Conservation (phyloP, 257 asterid genomes). For the Ligustrum vulgare region DNA sequence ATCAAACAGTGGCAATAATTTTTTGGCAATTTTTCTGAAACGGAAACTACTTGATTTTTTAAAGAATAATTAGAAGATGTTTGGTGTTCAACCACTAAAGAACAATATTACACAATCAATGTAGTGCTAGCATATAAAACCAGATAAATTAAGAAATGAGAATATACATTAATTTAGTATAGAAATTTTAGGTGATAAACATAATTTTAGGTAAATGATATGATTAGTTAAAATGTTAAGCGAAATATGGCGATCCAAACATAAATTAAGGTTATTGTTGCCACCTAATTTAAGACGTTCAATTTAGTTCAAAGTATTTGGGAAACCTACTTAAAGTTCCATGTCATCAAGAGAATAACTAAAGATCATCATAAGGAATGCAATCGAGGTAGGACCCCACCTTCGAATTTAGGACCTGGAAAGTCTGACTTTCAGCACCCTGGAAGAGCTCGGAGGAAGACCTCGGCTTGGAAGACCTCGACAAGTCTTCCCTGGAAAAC, state of each 20-base stretch:
- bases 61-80: background rate
- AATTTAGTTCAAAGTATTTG: no score
- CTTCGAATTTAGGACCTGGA: no score
- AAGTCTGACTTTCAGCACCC: no score
- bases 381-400: no score
- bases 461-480: no score
- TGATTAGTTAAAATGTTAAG: background rate
- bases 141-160: background rate
- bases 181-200: background rate
- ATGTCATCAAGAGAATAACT: no score
- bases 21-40: slow-evolving; percentile 1
- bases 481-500: no score
- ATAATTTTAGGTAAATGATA: background rate
- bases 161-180: background rate
- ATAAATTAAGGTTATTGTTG: background rate
- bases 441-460: no score
- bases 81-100: background rate
- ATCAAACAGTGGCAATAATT: no score
- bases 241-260: background rate
- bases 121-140: background rate
- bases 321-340: no score
- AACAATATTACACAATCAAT: background rate
- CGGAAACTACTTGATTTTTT: background rate
- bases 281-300: no score
- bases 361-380: no score